Evolutionary conservation across 148 eudicot genomes (phyloP).

Genomic region (Chenopodium berlandieri): DNA sequence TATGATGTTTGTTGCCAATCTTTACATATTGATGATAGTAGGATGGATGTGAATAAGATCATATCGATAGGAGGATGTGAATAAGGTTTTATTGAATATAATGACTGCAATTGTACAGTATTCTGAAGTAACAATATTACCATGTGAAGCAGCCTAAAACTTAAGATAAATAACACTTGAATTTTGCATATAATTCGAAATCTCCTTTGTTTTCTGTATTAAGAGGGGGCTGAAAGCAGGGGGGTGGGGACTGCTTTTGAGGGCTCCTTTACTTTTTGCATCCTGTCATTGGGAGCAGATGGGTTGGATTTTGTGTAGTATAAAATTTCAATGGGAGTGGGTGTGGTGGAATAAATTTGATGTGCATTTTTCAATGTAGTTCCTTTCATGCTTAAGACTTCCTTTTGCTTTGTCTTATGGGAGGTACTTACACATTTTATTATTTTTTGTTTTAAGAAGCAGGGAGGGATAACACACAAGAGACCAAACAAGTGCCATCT

Average conservation of each 20-base stretch:
- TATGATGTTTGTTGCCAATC: neutral
- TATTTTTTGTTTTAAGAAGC: constrained; percentile 15
- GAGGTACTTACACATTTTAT: neutral
- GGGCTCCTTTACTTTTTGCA: neutral
- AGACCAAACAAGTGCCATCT: constrained; percentile 35
- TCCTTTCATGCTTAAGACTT: neutral
- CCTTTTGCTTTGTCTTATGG: neutral
- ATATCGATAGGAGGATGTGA: neutral
- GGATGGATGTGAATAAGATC: neutral
- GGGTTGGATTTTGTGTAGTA: neutral
- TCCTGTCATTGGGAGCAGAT: neutral
- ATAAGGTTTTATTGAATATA: neutral
- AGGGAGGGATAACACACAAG: constrained; percentile 43
- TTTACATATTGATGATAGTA: neutral
- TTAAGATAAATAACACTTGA: neutral
- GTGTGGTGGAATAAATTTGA: neutral
- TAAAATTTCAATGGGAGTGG: neutral
- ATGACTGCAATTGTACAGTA: neutral
- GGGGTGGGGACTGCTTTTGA: neutral
- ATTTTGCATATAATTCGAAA: neutral
- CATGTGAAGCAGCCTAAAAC: neutral
- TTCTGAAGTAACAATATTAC: neutral
- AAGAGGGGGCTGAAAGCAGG: neutral
- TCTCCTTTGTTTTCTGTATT: too few relatives aligned
- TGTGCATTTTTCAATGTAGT: neutral